Base-by-base conservation (phyloP, 257 asterid species). In the Coffea canephora region DNA sequence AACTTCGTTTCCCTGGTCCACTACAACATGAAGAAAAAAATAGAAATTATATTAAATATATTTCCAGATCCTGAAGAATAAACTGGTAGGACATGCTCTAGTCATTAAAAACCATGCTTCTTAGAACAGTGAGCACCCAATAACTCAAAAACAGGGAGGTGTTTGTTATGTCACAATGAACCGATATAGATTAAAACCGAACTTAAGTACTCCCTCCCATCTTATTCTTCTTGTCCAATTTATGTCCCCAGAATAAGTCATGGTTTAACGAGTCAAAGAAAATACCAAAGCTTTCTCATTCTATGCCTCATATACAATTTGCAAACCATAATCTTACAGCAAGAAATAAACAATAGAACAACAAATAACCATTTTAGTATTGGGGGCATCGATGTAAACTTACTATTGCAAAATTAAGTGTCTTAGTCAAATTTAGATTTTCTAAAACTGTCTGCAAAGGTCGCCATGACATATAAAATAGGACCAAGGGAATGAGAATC, bases 1-100 rank as follows among this genome's bases (percentile, higher is more conserved):
- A 80, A 86, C 86, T 92, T 93, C 73, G 96, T 85, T 85, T 95
- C 98, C 90, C 90, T 85, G 73, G 91, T 90, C 99, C 97, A 95
- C 99, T 95, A 77, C 78, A 25, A 80, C 11, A 16, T 14, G 11
- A 13, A 71, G 78, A 41, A 23, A 86, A 77, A 73, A 27, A 15
- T 75, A 74, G 31, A 62, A 75, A 39, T 39, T 39, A 39, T 39
- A 39, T 77, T 76, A 82, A 78, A 68, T 48, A 43, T 18, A 81
- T 77, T 55, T 68, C 2, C 41, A 74, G 27, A 54, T 64, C 71
- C 50, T 36, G 43, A 67, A 71, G 73, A 71, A 82, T 49, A 57
- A 21, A 19, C 43, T 62, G 39, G 68, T 57, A 41, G 13, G 10
- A 23, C 46, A 73, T 76, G 76, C 57, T 36, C 4, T 12, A 52